phyloP scores from a whole-genome alignment of 2,329 filamentous ascomycete genomes.

The Pseudogymnoascus sp. region DNA sequence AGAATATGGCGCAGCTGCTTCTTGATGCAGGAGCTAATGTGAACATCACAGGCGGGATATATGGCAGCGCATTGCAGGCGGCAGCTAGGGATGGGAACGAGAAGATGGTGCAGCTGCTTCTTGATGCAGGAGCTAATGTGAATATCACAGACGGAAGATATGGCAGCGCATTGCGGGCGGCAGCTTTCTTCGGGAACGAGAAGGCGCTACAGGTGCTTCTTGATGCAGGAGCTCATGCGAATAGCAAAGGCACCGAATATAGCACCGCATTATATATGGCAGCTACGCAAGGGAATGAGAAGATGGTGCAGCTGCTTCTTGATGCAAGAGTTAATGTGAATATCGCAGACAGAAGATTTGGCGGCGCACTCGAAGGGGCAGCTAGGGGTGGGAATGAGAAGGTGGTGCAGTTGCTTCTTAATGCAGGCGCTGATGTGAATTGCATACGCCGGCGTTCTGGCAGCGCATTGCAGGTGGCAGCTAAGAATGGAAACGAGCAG shows the following conservation, averaged over 20 bases:
- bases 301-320: too few relatives aligned
- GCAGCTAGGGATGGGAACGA: neutral
- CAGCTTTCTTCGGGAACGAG: neutral
- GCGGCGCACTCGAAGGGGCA: neutral
- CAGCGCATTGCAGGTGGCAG: too few relatives aligned
- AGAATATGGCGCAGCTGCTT: too few relatives aligned
- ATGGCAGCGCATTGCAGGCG: neutral
- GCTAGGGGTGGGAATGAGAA: neutral
- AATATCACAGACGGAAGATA: constrained; percentile 12
- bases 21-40: constrained; percentile 12
- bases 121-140: constrained; percentile 17
- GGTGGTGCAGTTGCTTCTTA: constrained; percentile 13
- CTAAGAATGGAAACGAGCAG: too few relatives aligned
- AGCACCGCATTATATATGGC: too few relatives aligned
- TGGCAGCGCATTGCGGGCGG: neutral
- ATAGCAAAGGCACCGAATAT: too few relatives aligned
- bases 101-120: neutral
- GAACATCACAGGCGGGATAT: neutral
- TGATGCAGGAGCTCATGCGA: too few relatives aligned
- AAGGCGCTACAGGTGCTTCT: too few relatives aligned
- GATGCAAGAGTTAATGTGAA: constrained; percentile 12
- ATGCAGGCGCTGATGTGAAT: constrained; percentile 10
- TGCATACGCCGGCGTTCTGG: too few relatives aligned
- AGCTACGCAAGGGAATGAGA: too few relatives aligned
- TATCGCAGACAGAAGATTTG: neutral